Percentiles rank a stretch among this genome's conserved stretches.
These are phyloP conservation scores for Drechslerella stenobrocha DNA, from an alignment of 2,329 filamentous ascomycete species.

Conservation along the genomic window DNA sequence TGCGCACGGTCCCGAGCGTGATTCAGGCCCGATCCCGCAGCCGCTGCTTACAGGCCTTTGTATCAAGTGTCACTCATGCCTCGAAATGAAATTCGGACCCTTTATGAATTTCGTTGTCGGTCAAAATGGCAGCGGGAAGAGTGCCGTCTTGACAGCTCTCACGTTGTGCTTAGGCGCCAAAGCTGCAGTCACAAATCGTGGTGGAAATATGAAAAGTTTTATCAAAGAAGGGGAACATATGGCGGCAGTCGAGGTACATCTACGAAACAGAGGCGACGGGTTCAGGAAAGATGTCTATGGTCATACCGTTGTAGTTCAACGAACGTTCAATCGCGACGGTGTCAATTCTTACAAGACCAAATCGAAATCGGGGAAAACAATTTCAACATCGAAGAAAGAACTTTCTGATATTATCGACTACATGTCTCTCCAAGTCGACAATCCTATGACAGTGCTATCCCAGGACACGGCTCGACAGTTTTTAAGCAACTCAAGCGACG, in stretches of 20 bases:
- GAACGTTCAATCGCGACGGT: slow-evolving; percentile 76
- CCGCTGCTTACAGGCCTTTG: background rate
- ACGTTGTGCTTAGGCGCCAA: slow-evolving; percentile 95
- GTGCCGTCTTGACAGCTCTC: slow-evolving; percentile 87
- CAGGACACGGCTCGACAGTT: slow-evolving; percentile 96
- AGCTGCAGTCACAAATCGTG: slow-evolving; percentile 87
- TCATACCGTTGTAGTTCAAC: slow-evolving; percentile 83
- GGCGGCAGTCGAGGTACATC: slow-evolving; percentile 74
- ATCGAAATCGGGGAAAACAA: slow-evolving; percentile 67
- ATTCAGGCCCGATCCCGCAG: background rate
- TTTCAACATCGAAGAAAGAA: slow-evolving; percentile 82
- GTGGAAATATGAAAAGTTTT: slow-evolving; percentile 82
- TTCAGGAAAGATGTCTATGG: slow-evolving; percentile 84
- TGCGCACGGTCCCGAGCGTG: background rate
- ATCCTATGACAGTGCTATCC: slow-evolving; percentile 91
- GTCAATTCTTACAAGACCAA: slow-evolving; percentile 86
- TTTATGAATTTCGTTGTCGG: slow-evolving; percentile 98
- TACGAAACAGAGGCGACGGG: slow-evolving; percentile 89
- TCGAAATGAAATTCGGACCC: slow-evolving; percentile 83
- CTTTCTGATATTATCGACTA: slow-evolving; percentile 92
- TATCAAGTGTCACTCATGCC: slow-evolving; percentile 72
- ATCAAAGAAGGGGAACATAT: slow-evolving; percentile 85
- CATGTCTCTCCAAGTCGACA: slow-evolving; percentile 91
- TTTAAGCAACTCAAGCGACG: slow-evolving; percentile 77
- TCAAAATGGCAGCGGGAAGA: slow-evolving; percentile 97